phyloP scores from a whole-genome alignment of 768 basidiomycete species.

The Mrakia frigida region DNA sequence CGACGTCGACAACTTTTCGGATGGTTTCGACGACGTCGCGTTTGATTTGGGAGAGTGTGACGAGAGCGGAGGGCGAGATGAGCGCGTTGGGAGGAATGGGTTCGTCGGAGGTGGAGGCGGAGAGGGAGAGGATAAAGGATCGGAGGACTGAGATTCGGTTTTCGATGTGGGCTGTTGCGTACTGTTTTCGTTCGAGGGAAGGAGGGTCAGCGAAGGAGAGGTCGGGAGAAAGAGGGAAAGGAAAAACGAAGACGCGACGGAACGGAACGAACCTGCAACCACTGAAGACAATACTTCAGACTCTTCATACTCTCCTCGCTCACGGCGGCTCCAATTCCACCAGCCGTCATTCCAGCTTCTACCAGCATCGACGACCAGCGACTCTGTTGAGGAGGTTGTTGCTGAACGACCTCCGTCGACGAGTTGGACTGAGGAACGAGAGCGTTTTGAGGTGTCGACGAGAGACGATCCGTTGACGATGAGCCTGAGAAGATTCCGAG shows the following conservation, averaged over 20 bases:
- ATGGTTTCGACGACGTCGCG: conserved; percentile 82
- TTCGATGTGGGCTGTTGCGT: conserved; percentile 80
- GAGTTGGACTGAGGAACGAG: neutral
- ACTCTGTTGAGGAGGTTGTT: conserved; percentile 22
- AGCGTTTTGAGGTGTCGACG: conserved; percentile 5
- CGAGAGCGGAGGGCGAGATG: conserved; percentile 51
- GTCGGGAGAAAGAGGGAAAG: conserved; percentile 24
- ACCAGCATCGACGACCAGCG: conserved; percentile 77
- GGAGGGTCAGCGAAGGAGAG: neutral
- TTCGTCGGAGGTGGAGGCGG: conserved; percentile 36
- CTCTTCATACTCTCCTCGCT: conserved; percentile 87
- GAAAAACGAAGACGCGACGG: too few species aligned
- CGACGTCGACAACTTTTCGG: conserved; percentile 80
- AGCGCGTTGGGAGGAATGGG: conserved; percentile 36
- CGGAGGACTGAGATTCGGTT: conserved; percentile 77
- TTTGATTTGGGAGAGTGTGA: conserved; percentile 65
- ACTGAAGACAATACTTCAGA: conserved; percentile 76
- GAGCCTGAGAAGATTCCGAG: neutral
- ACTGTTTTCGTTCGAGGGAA: conserved; percentile 58
- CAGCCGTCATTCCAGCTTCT: conserved; percentile 59
- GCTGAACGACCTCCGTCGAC: neutral
- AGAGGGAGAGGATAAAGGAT: conserved; percentile 50
- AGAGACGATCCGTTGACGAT: neutral
- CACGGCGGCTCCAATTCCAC: conserved; percentile 73
- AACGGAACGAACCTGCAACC: conserved; percentile 63